These are phyloP conservation scores for Stemphylium beticola DNA, from an alignment of 2,329 filamentous ascomycete species.

Conservation along the genomic window DNA sequence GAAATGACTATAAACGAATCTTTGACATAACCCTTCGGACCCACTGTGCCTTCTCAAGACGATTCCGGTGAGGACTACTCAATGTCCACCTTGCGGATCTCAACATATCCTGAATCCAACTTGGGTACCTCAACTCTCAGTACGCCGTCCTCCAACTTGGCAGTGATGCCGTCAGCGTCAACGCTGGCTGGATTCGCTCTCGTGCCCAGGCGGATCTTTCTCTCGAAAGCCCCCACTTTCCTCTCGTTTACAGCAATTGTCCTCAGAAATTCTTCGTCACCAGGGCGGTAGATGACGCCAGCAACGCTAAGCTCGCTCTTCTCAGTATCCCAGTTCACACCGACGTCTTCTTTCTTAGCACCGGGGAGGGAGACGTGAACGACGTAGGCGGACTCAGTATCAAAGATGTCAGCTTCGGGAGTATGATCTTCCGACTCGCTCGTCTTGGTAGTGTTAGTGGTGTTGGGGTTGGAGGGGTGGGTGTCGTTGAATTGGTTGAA, in stretches of 20 bases:
- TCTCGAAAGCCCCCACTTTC: conserved; percentile 75
- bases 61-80: conserved; percentile 51
- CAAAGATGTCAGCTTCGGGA: conserved; percentile 78
- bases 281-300: conserved; percentile 75
- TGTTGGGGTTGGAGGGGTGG: conserved; percentile 19
- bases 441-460: conserved; percentile 8
- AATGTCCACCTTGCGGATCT: conserved; percentile 60
- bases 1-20: too few species aligned
- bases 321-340: conserved; percentile 76
- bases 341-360: conserved; percentile 78
- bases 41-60: too few species aligned
- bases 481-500: conserved; percentile 40
- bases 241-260: conserved; percentile 70
- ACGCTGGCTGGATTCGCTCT: conserved; percentile 64
- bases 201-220: conserved; percentile 67
- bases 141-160: conserved; percentile 80
- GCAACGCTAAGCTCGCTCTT: conserved; percentile 69
- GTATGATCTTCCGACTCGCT: conserved; percentile 54
- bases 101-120: conserved; percentile 64
- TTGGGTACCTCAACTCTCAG: conserved; percentile 80
- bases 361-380: conserved; percentile 78
- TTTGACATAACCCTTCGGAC: too few species aligned
- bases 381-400: conserved; percentile 66
- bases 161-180: conserved; percentile 70
- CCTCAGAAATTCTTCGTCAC: conserved; percentile 70